Conservation (phyloP, 2,329 filamentous ascomycete genomes). For the Pyricularia pennisetigena region DNA sequence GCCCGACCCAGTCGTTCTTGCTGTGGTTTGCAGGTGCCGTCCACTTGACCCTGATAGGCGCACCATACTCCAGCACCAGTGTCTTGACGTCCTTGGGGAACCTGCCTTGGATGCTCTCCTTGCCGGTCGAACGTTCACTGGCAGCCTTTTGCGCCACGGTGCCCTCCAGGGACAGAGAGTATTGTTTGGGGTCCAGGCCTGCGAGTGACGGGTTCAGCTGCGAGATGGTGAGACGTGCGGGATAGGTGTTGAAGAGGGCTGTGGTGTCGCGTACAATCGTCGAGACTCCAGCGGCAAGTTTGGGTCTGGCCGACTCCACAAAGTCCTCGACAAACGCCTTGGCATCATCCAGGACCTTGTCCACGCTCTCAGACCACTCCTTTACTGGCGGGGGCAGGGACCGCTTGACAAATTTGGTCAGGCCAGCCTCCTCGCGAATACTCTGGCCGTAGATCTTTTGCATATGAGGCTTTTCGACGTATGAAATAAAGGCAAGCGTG, state of each 20-base stretch:
- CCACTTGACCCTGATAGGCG: conserved; percentile 85
- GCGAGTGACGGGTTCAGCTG: conserved; percentile 70
- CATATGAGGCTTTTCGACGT: conserved; percentile 95
- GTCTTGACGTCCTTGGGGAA: conserved; percentile 64
- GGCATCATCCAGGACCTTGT: conserved; percentile 77
- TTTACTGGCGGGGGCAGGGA: conserved; percentile 77
- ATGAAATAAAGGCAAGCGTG: conserved; percentile 79
- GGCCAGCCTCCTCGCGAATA: conserved; percentile 75
- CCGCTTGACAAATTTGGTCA: conserved; percentile 83
- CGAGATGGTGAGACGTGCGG: conserved; percentile 75
- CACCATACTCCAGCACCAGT: conserved; percentile 76
- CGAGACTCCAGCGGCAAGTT: conserved; percentile 75
- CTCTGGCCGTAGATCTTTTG: conserved; percentile 88
- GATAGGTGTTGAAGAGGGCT: conserved; percentile 80
- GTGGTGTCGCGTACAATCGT: conserved; percentile 83
- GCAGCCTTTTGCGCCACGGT: conserved; percentile 32
- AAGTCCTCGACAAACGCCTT: conserved; percentile 87
- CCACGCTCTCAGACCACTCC: conserved; percentile 76
- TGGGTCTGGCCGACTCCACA: conserved; percentile 74
- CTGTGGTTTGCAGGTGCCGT: conserved; percentile 78
- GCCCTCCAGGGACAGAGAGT: conserved; percentile 66
- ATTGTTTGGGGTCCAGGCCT: conserved; percentile 69
- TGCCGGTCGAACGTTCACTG: conserved; percentile 54
- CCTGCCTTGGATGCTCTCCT: conserved; percentile 62
- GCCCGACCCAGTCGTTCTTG: conserved; percentile 88